phyloP scores from a whole-genome alignment of 768 basidiomycete genomes.

The Galerina marginata region DNA sequence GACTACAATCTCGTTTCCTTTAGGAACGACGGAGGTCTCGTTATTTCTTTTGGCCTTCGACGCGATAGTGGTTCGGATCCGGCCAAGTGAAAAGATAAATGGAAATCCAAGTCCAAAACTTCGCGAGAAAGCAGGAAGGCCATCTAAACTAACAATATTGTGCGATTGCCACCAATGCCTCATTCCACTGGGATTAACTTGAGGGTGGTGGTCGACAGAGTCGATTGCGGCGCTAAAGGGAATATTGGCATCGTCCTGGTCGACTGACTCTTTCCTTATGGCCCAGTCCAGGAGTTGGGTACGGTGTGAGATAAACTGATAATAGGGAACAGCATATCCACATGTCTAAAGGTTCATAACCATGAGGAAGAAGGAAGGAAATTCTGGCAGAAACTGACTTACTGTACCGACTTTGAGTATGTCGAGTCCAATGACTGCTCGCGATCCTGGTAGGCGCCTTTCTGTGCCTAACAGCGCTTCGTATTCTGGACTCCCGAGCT shows the following conservation, averaged over 20 bases:
- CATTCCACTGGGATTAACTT: conserved; percentile 47
- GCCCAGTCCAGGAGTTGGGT: conserved; percentile 53
- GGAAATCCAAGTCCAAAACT: conserved; percentile 23
- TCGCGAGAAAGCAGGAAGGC: conserved; percentile 51
- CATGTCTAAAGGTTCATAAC: conserved; percentile 53
- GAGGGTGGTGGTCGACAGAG: background rate
- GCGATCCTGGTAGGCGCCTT: conserved; percentile 58
- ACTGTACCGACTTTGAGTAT: conserved; percentile 61
- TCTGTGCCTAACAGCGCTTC: conserved; percentile 52
- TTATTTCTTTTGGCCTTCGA: background rate
- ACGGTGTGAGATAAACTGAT: conserved; percentile 60
- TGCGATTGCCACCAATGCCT: conserved; percentile 58
- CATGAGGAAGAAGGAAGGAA: background rate
- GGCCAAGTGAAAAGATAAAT: conserved; percentile 17
- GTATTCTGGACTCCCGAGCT: conserved; percentile 69
- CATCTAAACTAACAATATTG: conserved; percentile 61
- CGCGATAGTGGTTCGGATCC: conserved; percentile 5
- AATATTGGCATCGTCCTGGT: conserved; percentile 30
- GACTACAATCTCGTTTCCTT: background rate
- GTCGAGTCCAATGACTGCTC: conserved; percentile 64
- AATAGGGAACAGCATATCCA: conserved; percentile 68
- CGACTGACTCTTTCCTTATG: conserved; percentile 47
- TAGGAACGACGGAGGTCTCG: background rate
- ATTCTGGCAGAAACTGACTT: conserved; percentile 19
- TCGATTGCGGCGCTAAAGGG: conserved; percentile 12